These are phyloP conservation scores for Rubia occidens DNA, from an alignment of 305 asterid species.

Conservation along the genomic window DNA sequence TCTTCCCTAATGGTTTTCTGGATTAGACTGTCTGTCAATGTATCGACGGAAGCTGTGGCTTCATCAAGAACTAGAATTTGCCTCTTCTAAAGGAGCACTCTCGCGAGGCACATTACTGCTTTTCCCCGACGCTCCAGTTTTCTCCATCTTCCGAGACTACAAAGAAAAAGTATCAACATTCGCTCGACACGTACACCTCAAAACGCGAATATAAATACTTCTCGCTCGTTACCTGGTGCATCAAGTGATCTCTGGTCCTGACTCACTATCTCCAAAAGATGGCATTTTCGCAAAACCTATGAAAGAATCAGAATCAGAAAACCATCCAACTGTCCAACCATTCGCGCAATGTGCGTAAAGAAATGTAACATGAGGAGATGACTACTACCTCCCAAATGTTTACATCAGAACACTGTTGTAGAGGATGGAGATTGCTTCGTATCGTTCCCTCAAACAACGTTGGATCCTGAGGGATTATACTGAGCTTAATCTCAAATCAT, in stretches of 20 bases:
- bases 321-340: too few species aligned
- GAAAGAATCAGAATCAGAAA: background rate
- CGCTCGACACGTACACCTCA: too few species aligned
- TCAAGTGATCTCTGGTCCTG: slow-evolving; percentile 60
- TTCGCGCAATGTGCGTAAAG: background rate
- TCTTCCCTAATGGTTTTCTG: slow-evolving; percentile 69
- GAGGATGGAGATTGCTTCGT: slow-evolving; percentile 69
- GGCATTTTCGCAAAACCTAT: slow-evolving; percentile 63
- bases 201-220: background rate
- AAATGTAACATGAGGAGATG: background rate
- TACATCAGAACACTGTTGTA: slow-evolving; percentile 48
- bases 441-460: slow-evolving; percentile 68
- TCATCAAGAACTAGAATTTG: slow-evolving; percentile 61
- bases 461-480: slow-evolving; percentile 87
- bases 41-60: slow-evolving; percentile 78
- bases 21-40: slow-evolving; percentile 56
- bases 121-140: slow-evolving; percentile 72
- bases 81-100: slow-evolving; percentile 52
- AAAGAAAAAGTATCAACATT: background rate
- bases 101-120: slow-evolving; percentile 60
- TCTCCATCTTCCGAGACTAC: slow-evolving; percentile 78
- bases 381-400: slow-evolving; percentile 66
- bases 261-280: slow-evolving; percentile 47
- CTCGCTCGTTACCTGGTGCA: slow-evolving; percentile 42
- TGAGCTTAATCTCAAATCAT: slow-evolving; percentile 64